A percentile compares a stretch with the other conserved stretches of the same genome.
phyloP scores from a whole-genome alignment of 257 asterid species.

The Datura wrightii region DNA sequence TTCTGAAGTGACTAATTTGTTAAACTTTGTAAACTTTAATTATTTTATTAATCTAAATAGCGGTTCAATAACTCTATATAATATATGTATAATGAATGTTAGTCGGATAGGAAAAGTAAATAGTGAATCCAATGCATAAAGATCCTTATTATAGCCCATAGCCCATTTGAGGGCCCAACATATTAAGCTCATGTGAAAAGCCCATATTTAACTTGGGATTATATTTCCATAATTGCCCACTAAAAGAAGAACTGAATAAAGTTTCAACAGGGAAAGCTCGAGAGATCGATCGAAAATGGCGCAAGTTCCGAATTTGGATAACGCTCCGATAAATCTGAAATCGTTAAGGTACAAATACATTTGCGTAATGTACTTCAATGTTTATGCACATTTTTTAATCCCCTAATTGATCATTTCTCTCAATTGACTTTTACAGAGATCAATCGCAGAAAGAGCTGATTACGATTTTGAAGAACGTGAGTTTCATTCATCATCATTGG shows the following conservation, averaged over 20 bases:
- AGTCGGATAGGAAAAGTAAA: too few relatives aligned
- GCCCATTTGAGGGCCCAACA: not conserved
- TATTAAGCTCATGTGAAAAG: not conserved
- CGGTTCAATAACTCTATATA: too few relatives aligned
- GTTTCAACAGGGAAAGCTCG: not conserved
- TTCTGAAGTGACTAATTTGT: too few relatives aligned
- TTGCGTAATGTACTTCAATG: not conserved
- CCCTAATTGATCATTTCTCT: not conserved
- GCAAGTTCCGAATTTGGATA: conserved; percentile 87
- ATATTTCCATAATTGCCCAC: not conserved
- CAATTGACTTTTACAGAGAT: conserved; percentile 50
- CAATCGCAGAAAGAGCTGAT: conserved; percentile 83
- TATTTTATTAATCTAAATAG: too few relatives aligned
- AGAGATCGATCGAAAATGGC: conserved; percentile 53
- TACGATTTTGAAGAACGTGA: conserved; percentile 76
- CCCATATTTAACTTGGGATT: not conserved
- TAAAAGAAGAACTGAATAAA: not conserved
- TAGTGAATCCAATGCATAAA: too few relatives aligned
- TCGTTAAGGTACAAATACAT: conserved; percentile 56
- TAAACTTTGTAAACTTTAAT: too few relatives aligned
- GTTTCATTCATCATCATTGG: conserved; percentile 34
- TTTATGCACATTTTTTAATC: conserved; percentile 5
- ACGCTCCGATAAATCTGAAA: conserved; percentile 86
- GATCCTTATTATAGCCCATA: too few relatives aligned
- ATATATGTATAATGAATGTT: too few relatives aligned